phyloP scores from a whole-genome alignment of 306 rosid species.

The Prunus salicina region DNA sequence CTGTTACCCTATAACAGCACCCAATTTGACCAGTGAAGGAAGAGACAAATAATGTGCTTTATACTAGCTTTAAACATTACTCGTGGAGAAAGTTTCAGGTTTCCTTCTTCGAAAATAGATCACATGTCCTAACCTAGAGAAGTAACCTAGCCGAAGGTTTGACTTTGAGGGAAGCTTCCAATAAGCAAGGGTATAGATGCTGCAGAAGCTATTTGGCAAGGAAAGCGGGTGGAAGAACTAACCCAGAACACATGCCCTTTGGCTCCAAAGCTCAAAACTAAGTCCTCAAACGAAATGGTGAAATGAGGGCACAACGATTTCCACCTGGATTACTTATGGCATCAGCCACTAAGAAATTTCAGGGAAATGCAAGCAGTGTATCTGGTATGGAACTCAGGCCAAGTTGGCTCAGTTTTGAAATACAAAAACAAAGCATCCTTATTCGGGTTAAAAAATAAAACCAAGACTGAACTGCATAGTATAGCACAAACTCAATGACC shows the following conservation, averaged over 20 bases:
- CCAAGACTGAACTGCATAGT: background rate
- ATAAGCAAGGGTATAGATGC: background rate
- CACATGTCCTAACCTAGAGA: background rate
- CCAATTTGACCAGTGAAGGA: background rate
- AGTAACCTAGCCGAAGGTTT: background rate
- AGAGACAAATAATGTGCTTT: background rate
- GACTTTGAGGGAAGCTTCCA: conserved; percentile 5
- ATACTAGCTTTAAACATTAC: background rate
- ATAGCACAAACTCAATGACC: background rate
- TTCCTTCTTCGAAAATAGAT: background rate
- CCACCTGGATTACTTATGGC: background rate
- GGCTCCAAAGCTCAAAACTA: background rate
- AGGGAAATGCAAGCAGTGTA: background rate
- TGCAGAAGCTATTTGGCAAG: background rate
- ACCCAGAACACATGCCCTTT: background rate
- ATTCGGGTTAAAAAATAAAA: background rate
- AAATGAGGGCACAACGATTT: background rate
- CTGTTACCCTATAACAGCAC: background rate
- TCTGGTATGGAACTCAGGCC: background rate
- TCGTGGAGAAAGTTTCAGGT: background rate
- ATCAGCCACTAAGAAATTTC: background rate
- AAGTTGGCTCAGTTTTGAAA: background rate
- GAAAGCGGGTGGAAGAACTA: background rate
- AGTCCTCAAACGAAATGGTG: background rate
- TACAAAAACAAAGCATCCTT: background rate